Conservation (phyloP, 768 basidiomycete species). For the Nevesoporus exiguus region DNA sequence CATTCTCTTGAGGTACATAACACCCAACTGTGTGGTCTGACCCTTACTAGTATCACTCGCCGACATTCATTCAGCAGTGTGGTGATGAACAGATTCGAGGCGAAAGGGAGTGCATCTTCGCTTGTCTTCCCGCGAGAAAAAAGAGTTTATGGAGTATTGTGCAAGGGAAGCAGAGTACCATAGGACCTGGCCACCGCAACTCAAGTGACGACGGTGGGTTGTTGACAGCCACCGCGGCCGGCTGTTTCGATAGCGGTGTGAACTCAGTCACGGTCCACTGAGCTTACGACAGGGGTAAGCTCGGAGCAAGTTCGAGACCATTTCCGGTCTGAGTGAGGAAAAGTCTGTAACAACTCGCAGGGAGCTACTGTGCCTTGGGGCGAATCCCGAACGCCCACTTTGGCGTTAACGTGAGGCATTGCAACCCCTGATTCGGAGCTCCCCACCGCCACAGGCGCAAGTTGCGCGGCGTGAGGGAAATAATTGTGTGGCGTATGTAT, state of each 20-base stretch:
- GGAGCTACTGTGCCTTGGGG: too few species aligned
- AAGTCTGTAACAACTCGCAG: neutral
- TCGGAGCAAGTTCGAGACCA: conserved; percentile 52
- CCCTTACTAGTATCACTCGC: conserved; percentile 48
- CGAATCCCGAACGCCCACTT: too few species aligned
- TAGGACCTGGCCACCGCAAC: neutral
- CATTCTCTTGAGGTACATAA: neutral
- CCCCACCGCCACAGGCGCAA: neutral
- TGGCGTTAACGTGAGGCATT: neutral
- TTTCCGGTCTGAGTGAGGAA: conserved; percentile 55
- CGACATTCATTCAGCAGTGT: conserved; percentile 16
- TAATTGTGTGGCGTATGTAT: neutral
- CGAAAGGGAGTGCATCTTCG: conserved; percentile 76
- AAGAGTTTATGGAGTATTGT: conserved; percentile 28
- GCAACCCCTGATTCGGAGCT: neutral
- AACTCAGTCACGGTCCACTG: neutral
- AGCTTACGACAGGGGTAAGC: conserved; percentile 16
- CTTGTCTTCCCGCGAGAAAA: conserved; percentile 72
- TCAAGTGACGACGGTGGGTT: neutral
- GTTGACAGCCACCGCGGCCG: neutral
- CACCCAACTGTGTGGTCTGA: conserved; percentile 46
- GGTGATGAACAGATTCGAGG: conserved; percentile 53
- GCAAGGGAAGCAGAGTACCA: neutral
- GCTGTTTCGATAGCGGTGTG: neutral
- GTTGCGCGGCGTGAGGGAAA: too few species aligned